Evolutionary conservation across 495 filamentous ascomycete genomes (phyloP).

Genomic region (Tuber brumale): DNA sequence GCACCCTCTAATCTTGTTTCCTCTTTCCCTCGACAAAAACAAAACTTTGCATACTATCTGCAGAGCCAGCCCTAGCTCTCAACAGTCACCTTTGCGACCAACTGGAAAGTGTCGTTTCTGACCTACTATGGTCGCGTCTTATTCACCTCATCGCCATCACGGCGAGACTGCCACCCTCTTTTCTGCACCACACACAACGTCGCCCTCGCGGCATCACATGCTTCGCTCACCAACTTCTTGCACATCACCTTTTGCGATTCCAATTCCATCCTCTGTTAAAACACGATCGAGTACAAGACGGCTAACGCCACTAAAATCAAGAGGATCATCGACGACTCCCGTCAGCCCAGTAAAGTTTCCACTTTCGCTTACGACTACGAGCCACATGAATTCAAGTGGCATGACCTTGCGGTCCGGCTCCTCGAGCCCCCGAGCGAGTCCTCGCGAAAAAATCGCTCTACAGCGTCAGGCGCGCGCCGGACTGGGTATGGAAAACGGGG

Average conservation of each 20-base stretch:
- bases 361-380: slow-evolving; percentile 34
- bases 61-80: slow-evolving; percentile 27
- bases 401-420: slow-evolving; percentile 39
- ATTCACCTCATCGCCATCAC: slow-evolving; percentile 41
- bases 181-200: slow-evolving; percentile 34
- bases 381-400: slow-evolving; percentile 38
- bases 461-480: slow-evolving; percentile 35
- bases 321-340: slow-evolving; percentile 11
- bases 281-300: slow-evolving; percentile 38
- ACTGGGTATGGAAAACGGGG: slow-evolving; percentile 36
- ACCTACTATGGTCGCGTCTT: slow-evolving; percentile 40
- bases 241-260: slow-evolving; percentile 34
- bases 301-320: slow-evolving; percentile 24
- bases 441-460: slow-evolving; percentile 32
- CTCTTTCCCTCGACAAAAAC: slow-evolving; percentile 6
- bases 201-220: slow-evolving; percentile 36
- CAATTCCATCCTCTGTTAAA: slow-evolving; percentile 22
- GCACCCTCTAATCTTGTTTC: slow-evolving; percentile 5
- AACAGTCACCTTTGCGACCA: background rate
- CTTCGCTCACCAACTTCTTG: slow-evolving; percentile 29
- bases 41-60: slow-evolving; percentile 7
- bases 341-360: slow-evolving; percentile 37
- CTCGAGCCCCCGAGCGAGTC: slow-evolving; percentile 36
- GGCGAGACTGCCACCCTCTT: slow-evolving; percentile 40
- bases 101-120: slow-evolving; percentile 7